Percentiles rank a stretch among this genome's conserved stretches.
Evolutionary conservation across 2,329 filamentous ascomycete species (phyloP).

Genomic region (Lecanicillium sp.): DNA sequence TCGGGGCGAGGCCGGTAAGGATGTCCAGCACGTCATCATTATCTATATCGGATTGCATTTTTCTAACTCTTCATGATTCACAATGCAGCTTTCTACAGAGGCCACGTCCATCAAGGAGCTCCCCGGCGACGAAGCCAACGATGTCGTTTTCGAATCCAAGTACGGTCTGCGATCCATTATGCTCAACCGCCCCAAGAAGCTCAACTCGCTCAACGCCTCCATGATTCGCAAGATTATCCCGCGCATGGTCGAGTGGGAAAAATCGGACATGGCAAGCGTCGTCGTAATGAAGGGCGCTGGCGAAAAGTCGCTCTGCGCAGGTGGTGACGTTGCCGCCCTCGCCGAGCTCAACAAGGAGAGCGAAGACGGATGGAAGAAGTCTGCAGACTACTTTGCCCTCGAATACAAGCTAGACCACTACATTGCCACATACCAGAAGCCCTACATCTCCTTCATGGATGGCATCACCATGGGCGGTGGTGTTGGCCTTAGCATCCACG

Average conservation of each 20-base stretch:
- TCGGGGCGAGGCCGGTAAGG: conserved; percentile 28
- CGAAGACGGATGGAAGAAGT: conserved; percentile 61
- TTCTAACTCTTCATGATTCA: not conserved
- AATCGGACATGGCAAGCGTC: conserved; percentile 89
- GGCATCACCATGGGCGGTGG: conserved; percentile 98
- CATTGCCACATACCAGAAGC: conserved; percentile 89
- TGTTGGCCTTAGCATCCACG: conserved; percentile 88
- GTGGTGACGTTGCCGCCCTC: conserved; percentile 79
- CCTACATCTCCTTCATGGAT: conserved; percentile 93
- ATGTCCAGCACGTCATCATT: no score
- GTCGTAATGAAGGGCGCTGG: conserved; percentile 88
- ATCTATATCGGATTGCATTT: no score
- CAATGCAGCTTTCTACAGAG: conserved; percentile 25
- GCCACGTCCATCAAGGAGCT: conserved; percentile 42
- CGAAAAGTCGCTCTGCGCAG: conserved; percentile 79
- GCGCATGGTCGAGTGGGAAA: conserved; percentile 84
- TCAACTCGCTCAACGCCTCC: conserved; percentile 86
- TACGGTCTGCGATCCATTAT: conserved; percentile 89
- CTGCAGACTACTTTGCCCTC: conserved; percentile 78
- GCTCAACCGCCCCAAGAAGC: conserved; percentile 85
- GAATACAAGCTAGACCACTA: conserved; percentile 96
- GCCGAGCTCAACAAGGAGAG: conserved; percentile 65
- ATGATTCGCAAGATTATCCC: conserved; percentile 95
- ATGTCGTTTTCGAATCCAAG: conserved; percentile 84
- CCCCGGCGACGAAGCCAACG: conserved; percentile 67